Evolutionary conservation across 139 green algal species (phyloP).

Genomic region (Ettlia oleoabundans): DNA sequence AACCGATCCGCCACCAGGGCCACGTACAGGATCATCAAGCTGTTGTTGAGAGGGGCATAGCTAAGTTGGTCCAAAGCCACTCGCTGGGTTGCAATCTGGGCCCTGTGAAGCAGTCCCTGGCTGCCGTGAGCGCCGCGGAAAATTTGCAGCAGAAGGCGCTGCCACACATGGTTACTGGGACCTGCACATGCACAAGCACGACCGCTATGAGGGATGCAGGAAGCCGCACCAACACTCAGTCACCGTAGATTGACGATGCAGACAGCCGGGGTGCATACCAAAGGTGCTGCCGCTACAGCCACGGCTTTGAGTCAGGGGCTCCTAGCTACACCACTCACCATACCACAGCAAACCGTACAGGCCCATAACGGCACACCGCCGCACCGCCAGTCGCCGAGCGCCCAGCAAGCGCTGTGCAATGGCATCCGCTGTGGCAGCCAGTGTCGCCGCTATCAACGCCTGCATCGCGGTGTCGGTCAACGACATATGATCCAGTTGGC

Average conservation of each 20-base stretch:
- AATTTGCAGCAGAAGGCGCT: not conserved
- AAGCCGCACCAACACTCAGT: no score
- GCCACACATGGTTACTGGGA: conserved; percentile 25
- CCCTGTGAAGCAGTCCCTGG: not conserved
- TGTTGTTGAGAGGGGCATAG: conserved; percentile 42
- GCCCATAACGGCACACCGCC: not conserved
- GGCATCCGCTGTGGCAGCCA: conserved; percentile 3
- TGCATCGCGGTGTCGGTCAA: no score
- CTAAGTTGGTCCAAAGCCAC: conserved; percentile 38
- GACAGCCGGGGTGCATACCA: no score
- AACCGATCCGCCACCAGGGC: conserved; percentile 9
- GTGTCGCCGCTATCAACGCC: conserved; percentile 11
- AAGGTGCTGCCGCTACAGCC: no score
- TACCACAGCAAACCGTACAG: conserved; percentile 1
- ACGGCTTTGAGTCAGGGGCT: no score
- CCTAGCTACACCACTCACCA: not conserved
- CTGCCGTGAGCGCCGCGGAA: not conserved
- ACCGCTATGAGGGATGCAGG: no score
- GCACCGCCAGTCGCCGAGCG: not conserved
- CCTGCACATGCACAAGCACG: no score
- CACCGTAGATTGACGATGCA: no score
- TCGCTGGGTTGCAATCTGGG: not conserved
- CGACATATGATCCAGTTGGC: no score
- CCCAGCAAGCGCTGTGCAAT: conserved; percentile 32
- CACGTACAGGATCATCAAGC: conserved; percentile 36